Conservation (phyloP, 805 yeast species). For the Lachancea quebecensis region DNA sequence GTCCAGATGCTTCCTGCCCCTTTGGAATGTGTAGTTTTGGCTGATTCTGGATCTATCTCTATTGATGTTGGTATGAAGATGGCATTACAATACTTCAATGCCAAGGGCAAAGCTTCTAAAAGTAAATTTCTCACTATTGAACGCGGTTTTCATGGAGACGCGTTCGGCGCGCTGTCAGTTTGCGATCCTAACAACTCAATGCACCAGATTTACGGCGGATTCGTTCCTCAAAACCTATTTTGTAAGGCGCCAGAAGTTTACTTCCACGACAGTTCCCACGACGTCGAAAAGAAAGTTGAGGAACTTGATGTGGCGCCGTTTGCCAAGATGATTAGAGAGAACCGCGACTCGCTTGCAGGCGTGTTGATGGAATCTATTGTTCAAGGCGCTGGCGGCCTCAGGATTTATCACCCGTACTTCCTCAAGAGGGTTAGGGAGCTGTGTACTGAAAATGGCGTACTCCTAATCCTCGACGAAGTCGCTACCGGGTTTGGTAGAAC, state of each 20-base stretch:
- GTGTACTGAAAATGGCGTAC: slow-evolving; percentile 28
- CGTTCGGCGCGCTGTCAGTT: slow-evolving; percentile 36
- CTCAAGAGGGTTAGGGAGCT: slow-evolving; percentile 28
- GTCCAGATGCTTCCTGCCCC: slow-evolving; percentile 24
- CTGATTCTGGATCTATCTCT: slow-evolving; percentile 30
- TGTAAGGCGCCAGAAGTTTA: slow-evolving; percentile 21
- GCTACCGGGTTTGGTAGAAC: slow-evolving; percentile 34
- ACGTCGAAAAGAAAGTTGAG: slow-evolving; percentile 22
- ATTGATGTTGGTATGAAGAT: slow-evolving; percentile 36
- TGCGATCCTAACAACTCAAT: slow-evolving; percentile 31
- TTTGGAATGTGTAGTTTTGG: slow-evolving; percentile 17
- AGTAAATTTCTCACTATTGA: slow-evolving; percentile 28
- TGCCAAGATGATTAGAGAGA: slow-evolving; percentile 20
- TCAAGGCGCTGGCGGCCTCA: slow-evolving; percentile 37
- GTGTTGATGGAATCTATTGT: slow-evolving; percentile 33
- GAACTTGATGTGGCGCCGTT: slow-evolving; percentile 13
- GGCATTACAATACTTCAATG: slow-evolving; percentile 29
- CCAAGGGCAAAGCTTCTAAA: slow-evolving; percentile 18
- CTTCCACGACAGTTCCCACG: slow-evolving; percentile 9
- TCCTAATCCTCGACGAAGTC: slow-evolving; percentile 34
- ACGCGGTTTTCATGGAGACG: slow-evolving; percentile 36
- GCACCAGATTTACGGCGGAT: slow-evolving; percentile 28
- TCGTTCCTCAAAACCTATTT: slow-evolving; percentile 27
- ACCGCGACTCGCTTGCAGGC: slow-evolving; percentile 31
- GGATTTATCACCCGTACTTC: slow-evolving; percentile 31